These are phyloP conservation scores for Tolypocladium sp. DNA, from an alignment of 2,329 filamentous ascomycete species.

Conservation along the genomic window DNA sequence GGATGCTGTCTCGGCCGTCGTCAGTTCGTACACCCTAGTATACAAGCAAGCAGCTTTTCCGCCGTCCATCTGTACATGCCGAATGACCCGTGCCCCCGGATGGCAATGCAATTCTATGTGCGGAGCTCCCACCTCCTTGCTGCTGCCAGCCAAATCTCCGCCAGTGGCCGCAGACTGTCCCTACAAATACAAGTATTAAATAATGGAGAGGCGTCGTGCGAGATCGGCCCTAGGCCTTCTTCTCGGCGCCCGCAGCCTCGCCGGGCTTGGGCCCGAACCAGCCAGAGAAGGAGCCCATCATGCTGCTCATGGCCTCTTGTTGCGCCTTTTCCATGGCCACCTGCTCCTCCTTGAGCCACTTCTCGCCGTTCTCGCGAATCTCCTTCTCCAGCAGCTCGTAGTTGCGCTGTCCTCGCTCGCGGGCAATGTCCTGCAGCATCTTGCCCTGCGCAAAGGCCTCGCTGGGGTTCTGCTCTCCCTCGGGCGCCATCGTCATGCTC, in stretches of 20 bases:
- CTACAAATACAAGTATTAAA: background rate
- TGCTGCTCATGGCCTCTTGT: slow-evolving; percentile 84
- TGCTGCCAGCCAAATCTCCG: background rate
- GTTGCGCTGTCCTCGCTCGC: slow-evolving; percentile 82
- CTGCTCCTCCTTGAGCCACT: slow-evolving; percentile 92
- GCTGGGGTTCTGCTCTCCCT: slow-evolving; percentile 60
- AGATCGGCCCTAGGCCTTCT: slow-evolving; percentile 6
- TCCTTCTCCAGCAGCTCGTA: slow-evolving; percentile 86
- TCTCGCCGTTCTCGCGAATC: slow-evolving; percentile 86
- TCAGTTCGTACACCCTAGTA: slow-evolving; percentile 8
- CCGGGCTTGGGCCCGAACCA: slow-evolving; percentile 14
- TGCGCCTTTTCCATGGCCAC: slow-evolving; percentile 80
- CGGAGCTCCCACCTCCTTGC: background rate
- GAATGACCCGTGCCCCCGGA: background rate
- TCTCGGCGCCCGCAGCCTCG: slow-evolving; percentile 2
- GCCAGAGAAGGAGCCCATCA: slow-evolving; percentile 64
- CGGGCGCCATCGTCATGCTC: slow-evolving; percentile 48
- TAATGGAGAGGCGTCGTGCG: background rate
- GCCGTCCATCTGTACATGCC: background rate
- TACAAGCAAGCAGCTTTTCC: background rate
- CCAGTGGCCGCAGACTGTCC: background rate
- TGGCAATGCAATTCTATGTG: background rate
- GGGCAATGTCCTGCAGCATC: slow-evolving; percentile 91
- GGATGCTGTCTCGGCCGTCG: slow-evolving; percentile 1
- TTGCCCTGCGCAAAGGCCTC: slow-evolving; percentile 86